phyloP scores from a whole-genome alignment of 306 rosid genomes.

The Geum urbanum region DNA sequence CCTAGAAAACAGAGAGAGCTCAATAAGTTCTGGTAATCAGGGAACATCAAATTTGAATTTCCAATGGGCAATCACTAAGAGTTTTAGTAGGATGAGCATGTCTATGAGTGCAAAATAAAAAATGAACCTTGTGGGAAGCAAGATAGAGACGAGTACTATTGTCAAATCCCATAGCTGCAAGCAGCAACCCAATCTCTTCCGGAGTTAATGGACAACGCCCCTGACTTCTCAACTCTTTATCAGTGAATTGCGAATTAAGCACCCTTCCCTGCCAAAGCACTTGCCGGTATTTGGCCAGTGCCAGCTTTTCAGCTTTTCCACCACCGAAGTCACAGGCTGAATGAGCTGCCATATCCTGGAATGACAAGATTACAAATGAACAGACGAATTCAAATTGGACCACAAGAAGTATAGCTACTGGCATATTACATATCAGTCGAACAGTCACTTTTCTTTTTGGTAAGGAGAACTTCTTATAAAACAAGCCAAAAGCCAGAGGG shows the following conservation, averaged over 20 bases:
- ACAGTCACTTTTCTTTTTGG: not conserved
- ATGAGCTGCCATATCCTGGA: constrained; percentile 99
- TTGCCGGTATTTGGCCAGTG: constrained; percentile 90
- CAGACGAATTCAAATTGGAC: not conserved
- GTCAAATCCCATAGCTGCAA: constrained; percentile 91
- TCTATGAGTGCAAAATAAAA: constrained; percentile 14
- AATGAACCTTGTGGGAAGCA: constrained; percentile 93
- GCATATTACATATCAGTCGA: not conserved
- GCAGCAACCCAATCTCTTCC: constrained; percentile 86
- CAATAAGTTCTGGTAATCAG: constrained; percentile 13
- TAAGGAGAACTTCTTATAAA: too few relatives aligned
- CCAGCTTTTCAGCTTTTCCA: constrained; percentile 83
- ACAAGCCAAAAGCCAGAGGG: too few relatives aligned
- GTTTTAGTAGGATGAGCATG: constrained; percentile 9
- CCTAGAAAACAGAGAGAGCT: constrained; percentile 44
- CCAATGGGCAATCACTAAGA: not conserved
- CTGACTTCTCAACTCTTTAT: constrained; percentile 87
- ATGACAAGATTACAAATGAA: not conserved
- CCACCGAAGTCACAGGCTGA: constrained; percentile 99
- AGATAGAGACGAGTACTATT: constrained; percentile 86
- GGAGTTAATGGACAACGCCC: constrained; percentile 99
- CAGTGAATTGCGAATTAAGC: constrained; percentile 92
- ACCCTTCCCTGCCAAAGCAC: constrained; percentile 97
- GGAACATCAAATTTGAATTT: constrained; percentile 12
- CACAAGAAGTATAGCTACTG: not conserved